Evolutionary conservation across 2,329 filamentous ascomycete species (phyloP), one percentile per base, ranked within the genome.

Genomic region (Akanthomyces muscarius): DNA sequence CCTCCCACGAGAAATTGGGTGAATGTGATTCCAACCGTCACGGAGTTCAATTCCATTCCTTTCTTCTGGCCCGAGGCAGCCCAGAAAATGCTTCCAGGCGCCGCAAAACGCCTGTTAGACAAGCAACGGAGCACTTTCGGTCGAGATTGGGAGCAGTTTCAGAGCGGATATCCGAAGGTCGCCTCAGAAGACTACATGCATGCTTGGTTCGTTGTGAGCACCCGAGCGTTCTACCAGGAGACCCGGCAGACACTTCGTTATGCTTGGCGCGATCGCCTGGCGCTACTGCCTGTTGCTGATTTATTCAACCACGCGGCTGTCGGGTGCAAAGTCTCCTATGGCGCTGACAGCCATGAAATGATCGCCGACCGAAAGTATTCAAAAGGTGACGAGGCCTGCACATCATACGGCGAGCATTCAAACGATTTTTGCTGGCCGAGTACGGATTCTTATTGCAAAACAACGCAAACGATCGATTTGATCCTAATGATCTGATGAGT

Each of bases 391-490:
- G 89, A 92, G 74, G 76, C 92, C 1, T 84, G 82, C 65, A 85
- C 90, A 30, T 86, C 83, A 33, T 93, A 93, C 68, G 90, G 90
- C 3, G 72, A 80, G 1, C 89, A 92, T 71, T 82, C 82, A 33
- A 90, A 91, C 66, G 89, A 92, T 70, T 89, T 90, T 75, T 92
- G 21, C 80, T 92, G 1, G 82, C 85, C 0, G 90, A 92, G 73
- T 93, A 85, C 66, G 82, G 82, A 4, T 85, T 85, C 67, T 71
- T 81, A 13, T 68, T 73, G 18, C 81, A 82, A 60, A 68, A 72
- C 16, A 85, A 85, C 62, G 70, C 72, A 16, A 81, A 78, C 77
- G 83, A 85, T 42, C 23, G 47, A 41, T 42, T 60, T 25, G 33
- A 50, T 23, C 45, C 47, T 10, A 36, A 60, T 5, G 47, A 60